Conservation (phyloP, 352 stramenopile genomes). For the Pythium dissimile region DNA sequence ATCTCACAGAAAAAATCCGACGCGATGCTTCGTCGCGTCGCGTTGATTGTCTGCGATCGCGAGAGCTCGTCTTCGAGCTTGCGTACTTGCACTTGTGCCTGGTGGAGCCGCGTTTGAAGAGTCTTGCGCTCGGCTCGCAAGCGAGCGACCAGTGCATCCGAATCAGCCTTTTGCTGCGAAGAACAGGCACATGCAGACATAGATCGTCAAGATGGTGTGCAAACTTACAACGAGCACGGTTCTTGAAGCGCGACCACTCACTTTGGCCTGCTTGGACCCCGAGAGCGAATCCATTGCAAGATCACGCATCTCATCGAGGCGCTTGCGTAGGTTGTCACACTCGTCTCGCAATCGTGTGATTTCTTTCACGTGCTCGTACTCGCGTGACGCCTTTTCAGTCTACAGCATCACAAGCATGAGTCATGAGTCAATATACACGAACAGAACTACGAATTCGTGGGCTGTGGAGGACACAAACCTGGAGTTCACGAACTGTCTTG, state of each 20-base stretch:
- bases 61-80: constrained; percentile 59
- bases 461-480: constrained; percentile 36
- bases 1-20: constrained; percentile 71
- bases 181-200: constrained; percentile 26
- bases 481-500: constrained; percentile 55
- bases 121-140: constrained; percentile 40
- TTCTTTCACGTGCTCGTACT: constrained; percentile 32
- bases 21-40: constrained; percentile 41
- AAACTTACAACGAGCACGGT: constrained; percentile 18
- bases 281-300: constrained; percentile 19
- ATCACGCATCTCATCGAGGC: constrained; percentile 19
- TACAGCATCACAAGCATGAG: constrained; percentile 17
- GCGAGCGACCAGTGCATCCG: constrained; percentile 32
- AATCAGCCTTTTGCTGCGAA: constrained; percentile 46
- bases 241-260: constrained; percentile 16
- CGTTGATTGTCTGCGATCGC: constrained; percentile 41
- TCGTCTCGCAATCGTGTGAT: constrained; percentile 39
- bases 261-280: constrained; percentile 20
- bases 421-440: not conserved
- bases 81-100: constrained; percentile 48
- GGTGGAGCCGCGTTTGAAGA: constrained; percentile 43
- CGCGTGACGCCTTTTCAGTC: constrained; percentile 18
- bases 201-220: constrained; percentile 24
- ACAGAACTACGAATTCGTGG: not conserved
- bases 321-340: constrained; percentile 31